Evolutionary conservation across 1,284 basidiomycete genomes (phyloP), one percentile per base, ranked within the genome.

Genomic region (Naganishia sp.): DNA sequence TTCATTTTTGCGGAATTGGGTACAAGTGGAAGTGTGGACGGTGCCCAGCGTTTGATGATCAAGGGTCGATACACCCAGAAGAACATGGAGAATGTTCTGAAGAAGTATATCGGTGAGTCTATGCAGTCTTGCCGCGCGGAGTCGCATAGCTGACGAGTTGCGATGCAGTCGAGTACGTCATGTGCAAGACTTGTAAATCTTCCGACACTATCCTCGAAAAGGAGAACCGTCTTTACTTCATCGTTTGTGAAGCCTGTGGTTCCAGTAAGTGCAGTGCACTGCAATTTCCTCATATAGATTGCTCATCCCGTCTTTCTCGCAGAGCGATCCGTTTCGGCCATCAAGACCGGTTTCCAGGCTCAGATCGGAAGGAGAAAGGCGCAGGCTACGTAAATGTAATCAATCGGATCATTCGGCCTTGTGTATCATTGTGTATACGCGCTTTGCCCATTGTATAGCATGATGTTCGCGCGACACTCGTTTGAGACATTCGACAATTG

Each of bases 101-200:
- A 95, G 77, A 87, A 93, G 71, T 99, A 99, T 80, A 98, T 99
- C 75, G 90, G 94, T 93, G 76, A 71, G 88, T 81, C 35, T 28
- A 21, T 35, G 5, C 18, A 31, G 50, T 31, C 10, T 17, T 32
- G 9, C 35, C 35, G 6, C 10, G 35, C 50, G 10, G 15, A n/a
- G 9, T 41, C 21, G n/a, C 55, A 47, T 39, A 68, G 43, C 53
- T 57, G 47, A 32, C 55, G n/a, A 18, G 32, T 17, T 52, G 54
- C 47, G 45, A 50, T 66, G 32, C 45, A 94, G 94, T 95, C 72
- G 95, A 99, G 82, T 99, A 99, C 82, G 96, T 99, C 67, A 97
- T 94, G 49, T 99, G 95, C 87, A 96, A 97, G 82, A 99, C 95
- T 46, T 99, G 95, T 86, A 98, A 97, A 83, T 97, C 94, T 4